phyloP scores from a whole-genome alignment of 495 filamentous ascomycete species.

The Cercophora samala region DNA sequence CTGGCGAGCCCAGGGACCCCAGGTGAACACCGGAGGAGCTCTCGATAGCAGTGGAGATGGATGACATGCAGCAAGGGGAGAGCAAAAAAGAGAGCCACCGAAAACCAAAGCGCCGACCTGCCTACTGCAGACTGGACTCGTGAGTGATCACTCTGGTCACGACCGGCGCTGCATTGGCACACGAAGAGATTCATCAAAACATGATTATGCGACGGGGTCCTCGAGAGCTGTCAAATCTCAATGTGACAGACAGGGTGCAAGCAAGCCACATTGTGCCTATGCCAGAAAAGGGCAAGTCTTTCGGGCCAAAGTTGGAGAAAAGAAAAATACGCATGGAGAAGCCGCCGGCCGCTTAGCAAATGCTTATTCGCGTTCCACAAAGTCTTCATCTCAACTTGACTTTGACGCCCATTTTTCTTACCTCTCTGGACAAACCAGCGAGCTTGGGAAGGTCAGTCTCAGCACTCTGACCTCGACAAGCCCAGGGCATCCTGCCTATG shows the following conservation, averaged over 20 bases:
- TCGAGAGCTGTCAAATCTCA: slow-evolving; percentile 6
- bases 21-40: slow-evolving; percentile 10
- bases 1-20: slow-evolving; percentile 4
- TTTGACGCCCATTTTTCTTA: not conserved
- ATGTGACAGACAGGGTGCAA: slow-evolving; percentile 8
- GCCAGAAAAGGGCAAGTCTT: slow-evolving; percentile 12
- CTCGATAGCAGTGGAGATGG: slow-evolving; percentile 1
- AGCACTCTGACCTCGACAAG: not conserved
- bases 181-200: slow-evolving; percentile 12
- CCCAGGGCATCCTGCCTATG: too few relatives aligned
- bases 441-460: not conserved
- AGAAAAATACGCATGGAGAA: slow-evolving; percentile 5
- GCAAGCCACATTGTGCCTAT: slow-evolving; percentile 7
- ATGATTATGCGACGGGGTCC: slow-evolving; percentile 11
- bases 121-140: slow-evolving; percentile 8
- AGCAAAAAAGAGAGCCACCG: not conserved
- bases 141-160: not conserved
- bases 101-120: slow-evolving; percentile 1
- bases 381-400: not conserved
- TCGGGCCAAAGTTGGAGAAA: not conserved
- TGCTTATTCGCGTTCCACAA: slow-evolving; percentile 6
- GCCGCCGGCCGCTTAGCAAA: slow-evolving; percentile 4
- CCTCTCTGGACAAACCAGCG: not conserved
- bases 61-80: slow-evolving; percentile 1
- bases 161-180: slow-evolving; percentile 1